Percentiles rank a stretch among this genome's conserved stretches.
Conservation (phyloP, 345 rosid genomes). For the Toxicodendron radicans region DNA sequence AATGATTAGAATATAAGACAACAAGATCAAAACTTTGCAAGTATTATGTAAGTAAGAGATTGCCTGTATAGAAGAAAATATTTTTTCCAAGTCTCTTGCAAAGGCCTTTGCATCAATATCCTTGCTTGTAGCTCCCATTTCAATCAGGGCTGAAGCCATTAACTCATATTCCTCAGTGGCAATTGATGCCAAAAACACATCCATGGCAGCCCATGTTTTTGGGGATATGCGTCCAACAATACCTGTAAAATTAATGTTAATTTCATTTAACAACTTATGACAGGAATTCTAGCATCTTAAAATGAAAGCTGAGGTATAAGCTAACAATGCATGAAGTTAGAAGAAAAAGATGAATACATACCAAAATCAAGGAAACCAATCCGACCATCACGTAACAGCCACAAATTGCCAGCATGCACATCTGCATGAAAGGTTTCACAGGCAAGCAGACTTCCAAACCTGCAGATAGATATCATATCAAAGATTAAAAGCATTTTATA, state of each 20-base stretch:
- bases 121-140: slow-evolving; percentile 95
- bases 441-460: slow-evolving; percentile 97
- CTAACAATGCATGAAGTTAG: not conserved
- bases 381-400: slow-evolving; percentile 93
- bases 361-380: slow-evolving; percentile 99
- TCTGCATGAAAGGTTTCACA: slow-evolving; percentile 98
- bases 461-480: slow-evolving; percentile 28
- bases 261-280: slow-evolving; percentile 8
- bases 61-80: slow-evolving; percentile 88
- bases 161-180: slow-evolving; percentile 82
- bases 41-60: too few species aligned
- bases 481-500: not conserved
- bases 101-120: slow-evolving; percentile 81
- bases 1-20: slow-evolving; percentile 4
- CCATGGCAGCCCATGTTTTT: slow-evolving; percentile 96
- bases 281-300: not conserved
- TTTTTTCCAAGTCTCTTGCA: slow-evolving; percentile 83
- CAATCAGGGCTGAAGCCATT: slow-evolving; percentile 92
- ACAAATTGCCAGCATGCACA: slow-evolving; percentile 97
- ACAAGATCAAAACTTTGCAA: not conserved
- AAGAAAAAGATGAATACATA: slow-evolving; percentile 23
- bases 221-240: slow-evolving; percentile 99
- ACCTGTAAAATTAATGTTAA: slow-evolving; percentile 42
- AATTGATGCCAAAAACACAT: slow-evolving; percentile 77
- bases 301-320: slow-evolving; percentile 2